Evolutionary conservation across 768 basidiomycete genomes (phyloP).

Genomic region (Bullera alba): DNA sequence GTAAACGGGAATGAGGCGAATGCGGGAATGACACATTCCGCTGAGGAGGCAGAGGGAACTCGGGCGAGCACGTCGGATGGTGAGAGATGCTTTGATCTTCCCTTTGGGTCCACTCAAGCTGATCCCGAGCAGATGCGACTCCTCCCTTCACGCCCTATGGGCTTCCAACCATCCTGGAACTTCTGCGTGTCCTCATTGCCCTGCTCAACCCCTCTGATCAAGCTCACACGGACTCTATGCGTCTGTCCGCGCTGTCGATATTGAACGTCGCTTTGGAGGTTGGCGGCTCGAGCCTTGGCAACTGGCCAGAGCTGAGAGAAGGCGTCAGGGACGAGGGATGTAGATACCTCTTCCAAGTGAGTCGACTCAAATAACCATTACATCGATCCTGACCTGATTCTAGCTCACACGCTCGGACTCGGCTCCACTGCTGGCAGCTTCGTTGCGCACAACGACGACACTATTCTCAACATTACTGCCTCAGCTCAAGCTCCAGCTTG

Average conservation of each 20-base stretch:
- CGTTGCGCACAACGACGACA: slow-evolving; percentile 78
- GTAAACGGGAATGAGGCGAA: no score
- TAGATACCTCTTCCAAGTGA: slow-evolving; percentile 83
- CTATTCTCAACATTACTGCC: slow-evolving; percentile 79
- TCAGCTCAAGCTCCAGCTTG: slow-evolving; percentile 86
- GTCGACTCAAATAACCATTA: neutral
- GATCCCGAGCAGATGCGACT: slow-evolving; percentile 1
- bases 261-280: slow-evolving; percentile 82
- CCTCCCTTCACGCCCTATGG: slow-evolving; percentile 57
- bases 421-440: slow-evolving; percentile 64
- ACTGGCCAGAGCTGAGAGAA: slow-evolving; percentile 67
- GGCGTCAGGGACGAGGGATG: slow-evolving; percentile 84
- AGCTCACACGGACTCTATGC: slow-evolving; percentile 91
- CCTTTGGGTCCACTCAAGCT: no score
- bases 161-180: slow-evolving; percentile 82
- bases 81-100: no score
- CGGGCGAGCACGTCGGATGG: no score
- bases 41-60: no score
- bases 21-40: no score
- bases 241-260: slow-evolving; percentile 77
- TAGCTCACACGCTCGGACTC: slow-evolving; percentile 82
- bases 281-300: slow-evolving; percentile 65
- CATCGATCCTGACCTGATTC: slow-evolving; percentile 1
- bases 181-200: slow-evolving; percentile 87
- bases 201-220: slow-evolving; percentile 91